Base-by-base conservation (phyloP, 345 rosid genomes). In the Rubroshorea leprosula region DNA sequence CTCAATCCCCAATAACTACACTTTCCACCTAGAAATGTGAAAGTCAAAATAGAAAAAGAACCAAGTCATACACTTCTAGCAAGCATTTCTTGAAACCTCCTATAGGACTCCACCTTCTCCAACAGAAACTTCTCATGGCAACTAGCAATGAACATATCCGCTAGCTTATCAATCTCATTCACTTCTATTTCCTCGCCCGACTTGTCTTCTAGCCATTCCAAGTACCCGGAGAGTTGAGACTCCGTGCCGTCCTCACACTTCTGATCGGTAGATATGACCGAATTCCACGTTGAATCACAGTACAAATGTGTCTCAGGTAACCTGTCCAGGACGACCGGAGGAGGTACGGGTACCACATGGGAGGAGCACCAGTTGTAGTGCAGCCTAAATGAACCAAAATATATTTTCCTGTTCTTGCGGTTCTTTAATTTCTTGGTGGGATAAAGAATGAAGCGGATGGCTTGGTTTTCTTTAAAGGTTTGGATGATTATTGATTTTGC, bases 31-130 rank as follows among this genome's bases (percentile, higher is more conserved):
- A 73, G 62, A 57, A 73, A 55, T 38, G 71, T 25, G 69, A 66
- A 65, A 66, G 70, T 53, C 0, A 49, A 38, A 38, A 27, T 6
- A 4, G 29, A 8, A 54, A 46, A 16, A 24, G 54, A 19, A 9
- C 5, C n/a, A n/a, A 58, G 22, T 80, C 80, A 83, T 59, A 78
- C 55, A 76, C 89, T 79, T 79, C 84, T 82, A 2, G 84, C 84
- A 56, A 89, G 72, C 92, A 74, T 85, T 29, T 85, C 92, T 38
- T 89, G 91, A 55, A 78, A 93, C 76, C 89, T 89, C 80, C 99
- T 87, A 57, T 83, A 77, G 0, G 99, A 93, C 72, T 93, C 99
- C 61, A 83, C 88, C 78, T 93, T 93, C 96, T 89, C 99, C 79
- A 89, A 63, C 62, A 63, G 70, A 72, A 89, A 89, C 77, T 87